phyloP scores from a whole-genome alignment of 345 rosid species.

The Garcia nutans region DNA sequence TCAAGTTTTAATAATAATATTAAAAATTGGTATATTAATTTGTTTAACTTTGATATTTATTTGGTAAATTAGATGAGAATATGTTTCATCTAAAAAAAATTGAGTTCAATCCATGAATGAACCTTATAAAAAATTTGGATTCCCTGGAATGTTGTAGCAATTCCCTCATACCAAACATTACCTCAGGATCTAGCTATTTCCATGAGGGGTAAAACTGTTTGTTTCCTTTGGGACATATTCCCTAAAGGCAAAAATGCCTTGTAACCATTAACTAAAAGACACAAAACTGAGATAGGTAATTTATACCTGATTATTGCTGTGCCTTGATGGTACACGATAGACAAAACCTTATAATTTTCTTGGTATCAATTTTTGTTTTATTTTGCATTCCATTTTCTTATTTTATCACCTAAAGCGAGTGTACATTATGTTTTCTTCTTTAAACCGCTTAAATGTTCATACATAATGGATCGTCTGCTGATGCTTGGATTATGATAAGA shows the following conservation, averaged over 20 bases:
- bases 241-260: not conserved
- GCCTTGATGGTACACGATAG: no score
- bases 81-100: no score
- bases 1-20: no score
- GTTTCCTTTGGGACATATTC: not conserved
- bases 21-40: no score
- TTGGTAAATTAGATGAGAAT: no score
- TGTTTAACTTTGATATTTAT: no score
- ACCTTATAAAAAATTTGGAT: no score
- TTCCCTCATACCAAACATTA: no score
- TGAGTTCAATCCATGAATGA: no score
- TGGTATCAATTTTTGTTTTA: constrained; percentile 3
- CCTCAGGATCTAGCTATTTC: not conserved
- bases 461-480: no score
- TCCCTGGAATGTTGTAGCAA: no score
- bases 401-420: not conserved
- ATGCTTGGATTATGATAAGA: not conserved
- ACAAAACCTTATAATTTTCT: not conserved
- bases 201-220: not conserved
- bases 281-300: not conserved
- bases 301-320: no score
- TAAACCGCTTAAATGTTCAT: not conserved
- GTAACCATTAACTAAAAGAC: not conserved
- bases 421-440: not conserved
- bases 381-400: not conserved